phyloP scores from a whole-genome alignment of 2,329 filamentous ascomycete genomes.

The Leptosphaerulina australis region DNA sequence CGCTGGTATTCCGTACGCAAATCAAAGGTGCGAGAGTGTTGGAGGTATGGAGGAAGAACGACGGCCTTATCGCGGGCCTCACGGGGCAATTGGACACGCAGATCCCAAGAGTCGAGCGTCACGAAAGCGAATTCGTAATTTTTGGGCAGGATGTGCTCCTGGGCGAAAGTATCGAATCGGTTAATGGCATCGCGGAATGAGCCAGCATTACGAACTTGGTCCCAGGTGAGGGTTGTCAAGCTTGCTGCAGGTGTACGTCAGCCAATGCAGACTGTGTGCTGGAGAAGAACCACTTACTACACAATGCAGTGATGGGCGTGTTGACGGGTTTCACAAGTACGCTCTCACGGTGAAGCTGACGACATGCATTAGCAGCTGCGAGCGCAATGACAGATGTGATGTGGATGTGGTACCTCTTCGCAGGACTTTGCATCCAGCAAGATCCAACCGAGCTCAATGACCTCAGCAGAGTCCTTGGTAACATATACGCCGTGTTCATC shows the following conservation, averaged over 20 bases:
- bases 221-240: slow-evolving; percentile 97
- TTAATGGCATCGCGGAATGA: slow-evolving; percentile 97
- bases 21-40: slow-evolving; percentile 97
- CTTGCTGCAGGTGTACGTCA: slow-evolving; percentile 68
- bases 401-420: slow-evolving; percentile 71
- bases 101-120: slow-evolving; percentile 96
- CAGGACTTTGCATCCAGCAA: slow-evolving; percentile 88
- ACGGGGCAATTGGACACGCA: slow-evolving; percentile 94
- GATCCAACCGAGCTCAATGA: slow-evolving; percentile 99
- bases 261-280: slow-evolving; percentile 21
- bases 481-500: slow-evolving; percentile 99
- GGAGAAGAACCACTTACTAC: slow-evolving; percentile 71
- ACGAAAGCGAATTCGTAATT: slow-evolving; percentile 98
- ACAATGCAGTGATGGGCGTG: slow-evolving; percentile 96
- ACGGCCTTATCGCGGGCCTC: slow-evolving; percentile 98
- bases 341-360: slow-evolving; percentile 88
- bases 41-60: slow-evolving; percentile 92
- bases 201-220: slow-evolving; percentile 96
- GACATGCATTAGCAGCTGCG: slow-evolving; percentile 38
- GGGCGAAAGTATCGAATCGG: slow-evolving; percentile 91
- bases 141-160: slow-evolving; percentile 86
- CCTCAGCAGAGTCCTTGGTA: slow-evolving; percentile 98
- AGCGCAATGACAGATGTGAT: slow-evolving; percentile 16
- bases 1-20: slow-evolving; percentile 96
- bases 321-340: slow-evolving; percentile 98